Evolutionary conservation across 352 stramenopile genomes (phyloP), one percentile per base, ranked within the genome.

Genomic region (Globisporangium heterothallicum): DNA sequence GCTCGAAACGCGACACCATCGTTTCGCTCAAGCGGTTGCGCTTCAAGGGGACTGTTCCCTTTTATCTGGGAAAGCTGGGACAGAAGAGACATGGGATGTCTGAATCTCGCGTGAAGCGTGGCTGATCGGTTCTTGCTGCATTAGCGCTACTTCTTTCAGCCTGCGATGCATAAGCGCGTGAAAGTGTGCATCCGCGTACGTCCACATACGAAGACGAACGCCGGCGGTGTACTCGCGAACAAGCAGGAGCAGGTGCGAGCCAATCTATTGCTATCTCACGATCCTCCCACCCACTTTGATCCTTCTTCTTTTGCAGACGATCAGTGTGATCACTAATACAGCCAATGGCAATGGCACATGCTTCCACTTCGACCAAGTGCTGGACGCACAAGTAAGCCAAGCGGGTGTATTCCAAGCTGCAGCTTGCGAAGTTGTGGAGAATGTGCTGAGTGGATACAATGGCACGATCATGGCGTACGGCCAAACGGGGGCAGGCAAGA

Each of bases 381-480:
- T 90, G 3, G 57, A 51, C 34, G 49, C 51, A n/a, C 36, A 49
- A 6, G 68, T 73, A 34, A 63, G 67, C 22, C 76, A 90, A 51
- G 59, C 58, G n/a, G 70, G 72, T 18, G 71, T 86, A 5, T 91
- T 81, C 61, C 36, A 59, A 7, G 58, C 59, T 1, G 61, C 70
- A 0, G 74, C 68, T 0, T 38, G 38, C 4, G 73, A 84, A n/a
- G 74, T 86, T 6, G 74, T 85, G 18, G 77, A 83, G 38, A 73
- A 65, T 38, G 74, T 85, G 6, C 38, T 91, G 42, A 62, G 65
- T 18, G 77, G 77, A n/a, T 86, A 86, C 65, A 91, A 91, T 52
- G 75, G 77, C 49, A 86, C 77, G 24, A 71, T 91, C 63, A 68
- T 91, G 58, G 79, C 79, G 12, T 87, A 91, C 54, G 77, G 77